These are phyloP conservation scores for Polygonum aviculare DNA, from an alignment of 148 eudicot species.

Conservation along the genomic window DNA sequence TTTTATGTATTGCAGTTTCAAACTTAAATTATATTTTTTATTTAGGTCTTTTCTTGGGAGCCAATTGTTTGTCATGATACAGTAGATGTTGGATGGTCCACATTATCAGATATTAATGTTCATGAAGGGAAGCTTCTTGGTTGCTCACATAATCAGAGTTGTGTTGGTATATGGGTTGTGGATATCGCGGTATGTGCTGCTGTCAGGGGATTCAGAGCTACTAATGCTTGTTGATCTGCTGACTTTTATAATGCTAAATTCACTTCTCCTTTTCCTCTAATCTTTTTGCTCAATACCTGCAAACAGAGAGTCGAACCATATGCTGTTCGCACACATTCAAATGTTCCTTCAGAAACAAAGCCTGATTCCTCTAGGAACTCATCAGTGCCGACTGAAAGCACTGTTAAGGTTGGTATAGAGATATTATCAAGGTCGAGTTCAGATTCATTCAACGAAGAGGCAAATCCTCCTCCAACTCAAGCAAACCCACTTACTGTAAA, in stretches of 20 bases:
- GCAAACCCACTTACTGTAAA: constrained; percentile 42
- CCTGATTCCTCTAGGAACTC: constrained; percentile 39
- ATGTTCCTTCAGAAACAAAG: constrained; percentile 48
- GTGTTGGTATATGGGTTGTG: constrained; percentile 99
- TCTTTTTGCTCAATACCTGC: constrained; percentile 1
- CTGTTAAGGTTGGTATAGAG: constrained; percentile 43
- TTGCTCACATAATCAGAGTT: constrained; percentile 96
- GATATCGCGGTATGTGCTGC: constrained; percentile 61
- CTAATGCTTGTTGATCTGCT: not conserved
- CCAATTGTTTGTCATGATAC: constrained; percentile 84
- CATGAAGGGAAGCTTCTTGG: constrained; percentile 99
- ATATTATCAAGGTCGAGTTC: constrained; percentile 58
- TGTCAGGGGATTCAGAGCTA: not conserved
- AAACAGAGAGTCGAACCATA: constrained; percentile 82
- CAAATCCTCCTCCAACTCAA: constrained; percentile 41
- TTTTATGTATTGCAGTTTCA: not conserved
- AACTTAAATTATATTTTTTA: constrained; percentile 6
- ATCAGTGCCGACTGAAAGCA: constrained; percentile 44
- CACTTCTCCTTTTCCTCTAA: not conserved
- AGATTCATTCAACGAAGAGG: constrained; percentile 53
- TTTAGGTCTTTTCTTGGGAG: constrained; percentile 92
- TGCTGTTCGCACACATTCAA: constrained; percentile 43
- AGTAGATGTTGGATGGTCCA: constrained; percentile 98
- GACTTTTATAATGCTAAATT: not conserved
- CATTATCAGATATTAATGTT: constrained; percentile 82